phyloP scores from a whole-genome alignment of 768 basidiomycete genomes.

The Udeniomyces megalosporus region DNA sequence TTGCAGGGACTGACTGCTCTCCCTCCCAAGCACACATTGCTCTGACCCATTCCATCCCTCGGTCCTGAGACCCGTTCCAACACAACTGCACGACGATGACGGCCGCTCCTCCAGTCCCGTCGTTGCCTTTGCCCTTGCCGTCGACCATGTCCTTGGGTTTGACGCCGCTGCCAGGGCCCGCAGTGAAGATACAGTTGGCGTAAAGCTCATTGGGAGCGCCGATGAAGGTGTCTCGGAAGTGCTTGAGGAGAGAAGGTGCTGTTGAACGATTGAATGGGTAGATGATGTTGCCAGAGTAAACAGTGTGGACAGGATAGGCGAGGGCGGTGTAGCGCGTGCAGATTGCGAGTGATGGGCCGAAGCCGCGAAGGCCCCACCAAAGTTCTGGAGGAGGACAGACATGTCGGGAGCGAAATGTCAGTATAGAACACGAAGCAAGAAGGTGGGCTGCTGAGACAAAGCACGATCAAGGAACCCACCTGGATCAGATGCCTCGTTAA shows the following conservation, averaged over 20 bases:
- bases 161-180: slow-evolving; percentile 34
- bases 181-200: slow-evolving; percentile 76
- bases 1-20: slow-evolving; percentile 32
- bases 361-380: slow-evolving; percentile 76
- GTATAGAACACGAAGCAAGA: background rate
- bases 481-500: slow-evolving; percentile 53
- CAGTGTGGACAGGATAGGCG: slow-evolving; percentile 75
- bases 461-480: slow-evolving; percentile 34
- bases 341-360: slow-evolving; percentile 66
- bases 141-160: slow-evolving; percentile 30
- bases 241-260: slow-evolving; percentile 33
- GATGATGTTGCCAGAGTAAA: slow-evolving; percentile 81
- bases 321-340: slow-evolving; percentile 77
- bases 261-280: slow-evolving; percentile 68
- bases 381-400: too few species aligned
- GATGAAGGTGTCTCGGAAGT: slow-evolving; percentile 86
- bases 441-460: background rate
- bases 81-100: slow-evolving; percentile 79
- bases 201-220: slow-evolving; percentile 73
- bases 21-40: slow-evolving; percentile 78
- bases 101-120: slow-evolving; percentile 47
- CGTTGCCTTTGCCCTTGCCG: slow-evolving; percentile 29
- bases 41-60: slow-evolving; percentile 59
- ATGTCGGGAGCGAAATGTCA: too few species aligned
- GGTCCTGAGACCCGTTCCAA: slow-evolving; percentile 58